Base-by-base conservation (phyloP, 176 grass and related monocot species). In the barley (Hordeum vulgare) region DNA sequence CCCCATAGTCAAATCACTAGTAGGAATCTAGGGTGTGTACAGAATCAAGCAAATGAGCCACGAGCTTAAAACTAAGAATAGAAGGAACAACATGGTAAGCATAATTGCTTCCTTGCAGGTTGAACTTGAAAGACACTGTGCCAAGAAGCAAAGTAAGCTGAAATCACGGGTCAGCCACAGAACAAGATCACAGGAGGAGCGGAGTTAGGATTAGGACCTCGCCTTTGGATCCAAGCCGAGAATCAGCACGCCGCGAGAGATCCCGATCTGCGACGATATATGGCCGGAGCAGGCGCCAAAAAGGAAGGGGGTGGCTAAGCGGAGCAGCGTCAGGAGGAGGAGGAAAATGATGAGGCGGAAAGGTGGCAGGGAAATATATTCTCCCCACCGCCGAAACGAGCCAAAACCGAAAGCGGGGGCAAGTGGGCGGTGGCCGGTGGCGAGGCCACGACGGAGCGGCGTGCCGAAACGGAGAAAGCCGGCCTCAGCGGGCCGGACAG, bases 311-410 rank as follows among this genome's bases (percentile, higher is more conserved):
- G 9, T 39, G 66, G 20, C 20, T 28, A 31, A 47, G 13, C 44
- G 15, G 45, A 49, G 66, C 23, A 70, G 67, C 44, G 51, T 65
- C 7, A 65, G 10, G 65, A 42, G 75, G 66, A 5, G 88, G 45
- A 66, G 74, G 54, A 1, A 74, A 74, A 82, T 65, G 74, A 71
- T 83, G 75, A 64, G 47, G 36, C 24, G 24, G 58, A 74, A 73
- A 82, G 79, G 88, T 90, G 88, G 74, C 88, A 61, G 42, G 23
- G 13, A 74, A 7, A 57, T 63, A 83, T 84, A 47, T 81, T 85
- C 12, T 17, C 23, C 35, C 56, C 24, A 9, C 63, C 13, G 8
- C 45, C 44, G 79, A 21, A 86, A 83, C 66, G 59, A 86, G 84
- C 75, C 84, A 90, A 90, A 75, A 41, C 57, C 80, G 75, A 69